Evolutionary conservation across 345 rosid genomes (phyloP).

Genomic region (Geranium rotundifolium): DNA sequence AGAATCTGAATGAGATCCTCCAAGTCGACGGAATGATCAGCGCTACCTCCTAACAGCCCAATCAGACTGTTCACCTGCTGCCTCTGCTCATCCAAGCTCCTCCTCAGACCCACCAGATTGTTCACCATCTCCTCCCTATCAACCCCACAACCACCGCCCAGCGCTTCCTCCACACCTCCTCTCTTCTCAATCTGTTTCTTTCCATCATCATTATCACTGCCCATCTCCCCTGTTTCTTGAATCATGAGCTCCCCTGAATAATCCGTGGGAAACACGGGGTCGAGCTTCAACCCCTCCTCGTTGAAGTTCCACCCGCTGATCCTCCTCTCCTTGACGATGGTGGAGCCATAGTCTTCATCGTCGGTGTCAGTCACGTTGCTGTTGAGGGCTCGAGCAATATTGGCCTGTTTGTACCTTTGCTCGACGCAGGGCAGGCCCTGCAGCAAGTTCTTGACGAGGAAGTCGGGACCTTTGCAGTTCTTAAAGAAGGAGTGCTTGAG

Average conservation of each 20-base stretch:
- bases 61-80: slow-evolving; percentile 37
- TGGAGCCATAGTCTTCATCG: not conserved
- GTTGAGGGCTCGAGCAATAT: too few species aligned
- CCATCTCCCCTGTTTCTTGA: too few species aligned
- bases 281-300: slow-evolving; percentile 56
- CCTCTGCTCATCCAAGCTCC: slow-evolving; percentile 63
- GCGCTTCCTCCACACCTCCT: slow-evolving; percentile 7
- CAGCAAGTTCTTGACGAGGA: slow-evolving; percentile 45
- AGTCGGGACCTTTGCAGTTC: slow-evolving; percentile 54
- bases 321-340: slow-evolving; percentile 46
- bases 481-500: slow-evolving; percentile 62
- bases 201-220: too few species aligned
- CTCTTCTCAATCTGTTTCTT: too few species aligned
- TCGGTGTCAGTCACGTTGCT: not conserved
- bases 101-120: slow-evolving; percentile 32
- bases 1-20: slow-evolving; percentile 32
- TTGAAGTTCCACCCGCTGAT: slow-evolving; percentile 90
- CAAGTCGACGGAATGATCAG: slow-evolving; percentile 15
- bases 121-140: slow-evolving; percentile 25
- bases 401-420: slow-evolving; percentile 38
- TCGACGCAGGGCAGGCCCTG: slow-evolving; percentile 58
- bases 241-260: slow-evolving; percentile 1
- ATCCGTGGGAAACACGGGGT: slow-evolving; percentile 57
- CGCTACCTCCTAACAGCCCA: slow-evolving; percentile 41
- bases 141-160: slow-evolving; percentile 12